Evolutionary conservation across 1,139 yeast genomes (phyloP).

Genomic region (Scheffersomyces segobiensis): DNA sequence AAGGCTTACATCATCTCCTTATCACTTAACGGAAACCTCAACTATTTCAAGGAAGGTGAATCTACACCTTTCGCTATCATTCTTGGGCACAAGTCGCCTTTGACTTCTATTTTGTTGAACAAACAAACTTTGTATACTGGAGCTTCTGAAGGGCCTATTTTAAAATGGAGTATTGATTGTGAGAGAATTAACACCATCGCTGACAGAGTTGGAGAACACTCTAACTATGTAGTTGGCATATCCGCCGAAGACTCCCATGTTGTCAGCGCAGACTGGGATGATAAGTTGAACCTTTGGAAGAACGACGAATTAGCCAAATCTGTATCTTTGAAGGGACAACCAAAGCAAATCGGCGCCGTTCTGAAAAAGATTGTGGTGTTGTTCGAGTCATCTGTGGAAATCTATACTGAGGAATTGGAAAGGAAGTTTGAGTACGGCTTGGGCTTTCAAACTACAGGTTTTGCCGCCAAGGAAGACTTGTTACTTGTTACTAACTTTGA

Average conservation of each 20-base stretch:
- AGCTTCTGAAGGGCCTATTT: constrained; percentile 80
- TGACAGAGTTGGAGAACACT: constrained; percentile 35
- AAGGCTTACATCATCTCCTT: constrained; percentile 61
- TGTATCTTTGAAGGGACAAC: constrained; percentile 56
- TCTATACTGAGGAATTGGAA: constrained; percentile 24
- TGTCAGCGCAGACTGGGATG: constrained; percentile 86
- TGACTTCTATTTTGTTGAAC: constrained; percentile 49
- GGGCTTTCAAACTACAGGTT: constrained; percentile 39
- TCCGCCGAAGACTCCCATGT: constrained; percentile 25
- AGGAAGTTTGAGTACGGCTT: constrained; percentile 25
- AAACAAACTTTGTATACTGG: constrained; percentile 55
- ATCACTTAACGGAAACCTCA: constrained; percentile 71
- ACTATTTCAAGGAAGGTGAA: constrained; percentile 48
- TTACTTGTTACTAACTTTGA: constrained; percentile 54
- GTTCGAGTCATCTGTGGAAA: constrained; percentile 46
- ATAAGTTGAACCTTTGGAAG: constrained; percentile 56
- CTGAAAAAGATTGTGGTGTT: constrained; percentile 39
- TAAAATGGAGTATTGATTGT: constrained; percentile 53
- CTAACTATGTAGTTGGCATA: constrained; percentile 57
- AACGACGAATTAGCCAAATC: constrained; percentile 26
- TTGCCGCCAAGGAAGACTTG: constrained; percentile 38
- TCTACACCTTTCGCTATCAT: constrained; percentile 46
- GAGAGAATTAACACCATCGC: constrained; percentile 32
- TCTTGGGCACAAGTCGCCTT: constrained; percentile 79
- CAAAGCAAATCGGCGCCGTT: constrained; percentile 49